Percentiles rank a stretch among this genome's conserved stretches.
Conservation (phyloP, 352 stramenopile genomes). For the Thraustochytrium sp. region DNA sequence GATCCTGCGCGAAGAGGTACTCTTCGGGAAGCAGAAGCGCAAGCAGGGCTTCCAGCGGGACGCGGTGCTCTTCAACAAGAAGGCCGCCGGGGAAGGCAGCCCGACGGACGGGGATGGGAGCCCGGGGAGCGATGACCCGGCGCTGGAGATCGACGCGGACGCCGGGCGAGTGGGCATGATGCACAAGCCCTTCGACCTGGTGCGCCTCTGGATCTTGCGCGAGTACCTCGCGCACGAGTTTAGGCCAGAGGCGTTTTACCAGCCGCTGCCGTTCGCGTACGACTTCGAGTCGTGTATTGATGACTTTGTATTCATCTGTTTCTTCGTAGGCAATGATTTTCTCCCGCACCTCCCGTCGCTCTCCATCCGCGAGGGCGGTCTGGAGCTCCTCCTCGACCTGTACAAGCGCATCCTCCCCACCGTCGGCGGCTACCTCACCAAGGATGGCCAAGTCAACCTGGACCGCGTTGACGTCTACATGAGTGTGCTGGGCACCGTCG, state of each 20-base stretch:
- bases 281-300: conserved; percentile 95
- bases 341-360: conserved; percentile 93
- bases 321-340: conserved; percentile 99
- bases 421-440: conserved; percentile 89
- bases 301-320: conserved; percentile 89
- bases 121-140: not conserved
- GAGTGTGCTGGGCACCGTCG: conserved; percentile 82
- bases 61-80: conserved; percentile 51
- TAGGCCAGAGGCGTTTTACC: not conserved
- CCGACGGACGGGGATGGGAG: conserved; percentile 57
- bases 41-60: conserved; percentile 11
- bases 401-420: conserved; percentile 79
- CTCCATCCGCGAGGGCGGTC: conserved; percentile 94
- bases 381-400: conserved; percentile 95
- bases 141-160: conserved; percentile 20
- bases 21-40: conserved; percentile 19
- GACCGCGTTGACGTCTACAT: conserved; percentile 90
- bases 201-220: conserved; percentile 49
- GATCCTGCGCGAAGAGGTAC: conserved; percentile 90
- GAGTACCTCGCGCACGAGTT: conserved; percentile 52
- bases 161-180: not conserved
- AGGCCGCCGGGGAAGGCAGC: conserved; percentile 45
- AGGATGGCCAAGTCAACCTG: conserved; percentile 85
- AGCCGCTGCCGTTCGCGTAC: conserved; percentile 78
- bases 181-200: conserved; percentile 47